Percentiles rank a stretch among this genome's conserved stretches.
These are phyloP conservation scores for Tricholoma bakamatsutake DNA, from an alignment of 768 basidiomycete genomes.

Conservation along the genomic window DNA sequence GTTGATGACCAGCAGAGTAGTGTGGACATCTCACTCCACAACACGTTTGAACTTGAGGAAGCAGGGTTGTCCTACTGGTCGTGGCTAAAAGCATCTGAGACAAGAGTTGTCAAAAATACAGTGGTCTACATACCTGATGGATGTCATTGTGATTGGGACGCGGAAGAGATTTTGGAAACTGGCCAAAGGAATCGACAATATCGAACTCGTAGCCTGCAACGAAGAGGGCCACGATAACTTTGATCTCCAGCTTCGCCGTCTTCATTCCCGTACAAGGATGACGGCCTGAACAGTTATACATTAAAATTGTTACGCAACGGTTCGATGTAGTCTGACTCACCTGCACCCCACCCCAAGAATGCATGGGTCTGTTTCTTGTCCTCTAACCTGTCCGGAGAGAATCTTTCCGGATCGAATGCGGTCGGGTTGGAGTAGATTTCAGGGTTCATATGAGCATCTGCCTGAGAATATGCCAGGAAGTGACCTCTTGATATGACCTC, in stretches of 20 bases:
- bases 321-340: slow-evolving; percentile 12
- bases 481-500: slow-evolving; percentile 25
- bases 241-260: slow-evolving; percentile 35
- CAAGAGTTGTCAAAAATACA: neutral
- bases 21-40: neutral
- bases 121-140: slow-evolving; percentile 16
- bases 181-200: slow-evolving; percentile 27
- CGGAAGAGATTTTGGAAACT: slow-evolving; percentile 20
- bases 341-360: slow-evolving; percentile 37
- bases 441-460: slow-evolving; percentile 29
- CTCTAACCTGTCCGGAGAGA: slow-evolving; percentile 24
- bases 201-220: slow-evolving; percentile 29
- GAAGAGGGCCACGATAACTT: slow-evolving; percentile 28
- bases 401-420: slow-evolving; percentile 31
- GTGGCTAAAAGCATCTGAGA: neutral
- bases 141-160: slow-evolving; percentile 28
- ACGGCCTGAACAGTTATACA: slow-evolving; percentile 22
- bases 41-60: neutral
- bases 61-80: neutral
- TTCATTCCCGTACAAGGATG: slow-evolving; percentile 35
- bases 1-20: too few relatives aligned
- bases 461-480: slow-evolving; percentile 28
- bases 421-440: slow-evolving; percentile 30
- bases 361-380: slow-evolving; percentile 27
- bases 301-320: neutral